phyloP scores from a whole-genome alignment of 75 land plant species.

The Adiantum capillusveneris region DNA sequence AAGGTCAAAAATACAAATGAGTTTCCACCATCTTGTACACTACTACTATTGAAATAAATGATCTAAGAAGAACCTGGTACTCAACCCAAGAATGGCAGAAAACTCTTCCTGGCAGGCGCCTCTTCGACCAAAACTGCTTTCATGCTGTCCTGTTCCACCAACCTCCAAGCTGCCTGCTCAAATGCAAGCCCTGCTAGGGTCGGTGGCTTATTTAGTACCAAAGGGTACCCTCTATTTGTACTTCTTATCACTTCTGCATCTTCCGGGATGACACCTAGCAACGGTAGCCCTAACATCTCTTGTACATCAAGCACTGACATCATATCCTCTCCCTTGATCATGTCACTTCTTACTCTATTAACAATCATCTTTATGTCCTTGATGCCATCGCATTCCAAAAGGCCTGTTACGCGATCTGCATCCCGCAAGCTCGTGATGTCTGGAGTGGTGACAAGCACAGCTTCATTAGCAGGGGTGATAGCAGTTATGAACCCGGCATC shows the following conservation, averaged over 20 bases:
- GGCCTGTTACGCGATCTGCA: constrained; percentile 87
- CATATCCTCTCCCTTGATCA: constrained; percentile 98
- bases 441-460: constrained; percentile 89
- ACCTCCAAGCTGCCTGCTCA: constrained; percentile 97
- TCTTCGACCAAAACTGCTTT: constrained; percentile 88
- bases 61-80: too few relatives aligned
- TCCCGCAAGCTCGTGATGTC: constrained; percentile 88
- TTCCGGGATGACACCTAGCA: constrained; percentile 93
- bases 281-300: constrained; percentile 86
- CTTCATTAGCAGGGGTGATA: constrained; percentile 94
- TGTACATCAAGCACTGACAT: constrained; percentile 97
- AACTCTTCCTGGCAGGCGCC: constrained; percentile 57
- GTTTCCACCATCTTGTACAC: too few relatives aligned
- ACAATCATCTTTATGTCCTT: constrained; percentile 97
- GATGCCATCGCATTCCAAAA: constrained; percentile 93
- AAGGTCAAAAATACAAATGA: too few relatives aligned
- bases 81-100: constrained; percentile 75
- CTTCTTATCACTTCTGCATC: constrained; percentile 93
- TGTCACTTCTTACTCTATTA: constrained; percentile 85
- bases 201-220: constrained; percentile 89
- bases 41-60: too few relatives aligned
- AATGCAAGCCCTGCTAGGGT: constrained; percentile 86
- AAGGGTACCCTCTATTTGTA: constrained; percentile 86
- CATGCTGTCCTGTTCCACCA: constrained; percentile 97
- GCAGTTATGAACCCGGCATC: constrained; percentile 98